Conservation (phyloP, 1,139 yeast genomes). For the Hansenula lynferdii region DNA sequence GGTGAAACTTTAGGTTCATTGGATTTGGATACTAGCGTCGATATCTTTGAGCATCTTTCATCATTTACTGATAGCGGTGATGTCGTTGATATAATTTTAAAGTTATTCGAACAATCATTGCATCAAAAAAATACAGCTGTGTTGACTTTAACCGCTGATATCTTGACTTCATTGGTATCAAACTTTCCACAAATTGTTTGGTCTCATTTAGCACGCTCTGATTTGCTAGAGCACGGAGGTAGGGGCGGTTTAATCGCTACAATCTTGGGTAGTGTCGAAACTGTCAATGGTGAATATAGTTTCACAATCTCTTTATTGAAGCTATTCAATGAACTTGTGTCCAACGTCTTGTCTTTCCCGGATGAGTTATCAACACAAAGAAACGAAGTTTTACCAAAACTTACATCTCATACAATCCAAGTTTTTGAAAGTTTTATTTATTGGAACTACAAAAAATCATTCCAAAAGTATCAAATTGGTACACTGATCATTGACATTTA, state of each 20-base stretch:
- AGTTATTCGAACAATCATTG: conserved; percentile 64
- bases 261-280: conserved; percentile 69
- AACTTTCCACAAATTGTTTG: conserved; percentile 66
- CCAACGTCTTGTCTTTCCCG: conserved; percentile 43
- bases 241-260: conserved; percentile 63
- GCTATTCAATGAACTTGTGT: conserved; percentile 48
- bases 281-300: conserved; percentile 59
- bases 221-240: conserved; percentile 59
- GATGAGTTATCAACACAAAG: conserved; percentile 42
- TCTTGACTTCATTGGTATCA: conserved; percentile 44
- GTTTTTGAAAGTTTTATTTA: conserved; percentile 71
- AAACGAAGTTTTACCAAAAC: conserved; percentile 48
- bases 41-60: conserved; percentile 44
- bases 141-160: conserved; percentile 43
- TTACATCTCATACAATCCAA: conserved; percentile 52
- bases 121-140: conserved; percentile 47
- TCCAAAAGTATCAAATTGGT: conserved; percentile 63
- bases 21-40: conserved; percentile 35
- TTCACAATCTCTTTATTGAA: conserved; percentile 59
- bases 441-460: conserved; percentile 57
- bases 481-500: conserved; percentile 51
- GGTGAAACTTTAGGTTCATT: conserved; percentile 43
- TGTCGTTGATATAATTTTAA: conserved; percentile 60
- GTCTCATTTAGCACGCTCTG: conserved; percentile 69
- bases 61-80: conserved; percentile 63